Conservation (phyloP, 2,329 filamentous ascomycete species). For the Knufia petricola region DNA sequence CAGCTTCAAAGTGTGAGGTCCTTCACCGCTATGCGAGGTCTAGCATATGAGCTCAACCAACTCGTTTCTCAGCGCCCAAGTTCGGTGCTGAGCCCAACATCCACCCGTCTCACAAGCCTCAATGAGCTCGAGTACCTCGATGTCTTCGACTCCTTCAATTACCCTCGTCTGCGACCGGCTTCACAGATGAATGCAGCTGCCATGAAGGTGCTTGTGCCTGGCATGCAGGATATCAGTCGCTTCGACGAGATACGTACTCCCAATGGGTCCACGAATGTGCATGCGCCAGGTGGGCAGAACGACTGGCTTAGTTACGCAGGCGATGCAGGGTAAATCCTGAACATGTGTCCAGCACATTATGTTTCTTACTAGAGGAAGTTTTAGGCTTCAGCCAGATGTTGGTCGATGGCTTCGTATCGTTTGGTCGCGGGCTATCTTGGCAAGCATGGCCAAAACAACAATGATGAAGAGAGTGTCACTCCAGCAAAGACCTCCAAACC, state of each 20-base stretch:
- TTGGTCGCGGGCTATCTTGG: too few relatives aligned
- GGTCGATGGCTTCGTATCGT: too few relatives aligned
- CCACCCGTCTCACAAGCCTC: constrained; percentile 43
- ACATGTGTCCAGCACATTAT: too few relatives aligned
- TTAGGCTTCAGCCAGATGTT: too few relatives aligned
- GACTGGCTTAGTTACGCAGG: background rate
- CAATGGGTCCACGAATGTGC: background rate
- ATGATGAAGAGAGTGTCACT: too few relatives aligned
- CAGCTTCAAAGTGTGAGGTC: constrained; percentile 50
- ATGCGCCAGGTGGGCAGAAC: background rate
- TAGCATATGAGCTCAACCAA: constrained; percentile 68
- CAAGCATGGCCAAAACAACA: too few relatives aligned
- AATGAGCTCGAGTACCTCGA: constrained; percentile 86
- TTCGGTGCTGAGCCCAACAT: constrained; percentile 18
- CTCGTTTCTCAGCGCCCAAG: constrained; percentile 72
- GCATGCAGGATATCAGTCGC: constrained; percentile 2
- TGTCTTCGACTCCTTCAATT: constrained; percentile 91
- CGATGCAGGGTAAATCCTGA: background rate
- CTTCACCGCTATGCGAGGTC: constrained; percentile 81
- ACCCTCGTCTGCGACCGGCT: constrained; percentile 56
- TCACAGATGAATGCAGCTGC: constrained; percentile 23
- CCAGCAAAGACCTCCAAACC: too few relatives aligned
- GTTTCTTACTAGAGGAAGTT: too few relatives aligned
- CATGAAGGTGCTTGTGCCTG: background rate
- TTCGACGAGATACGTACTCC: constrained; percentile 2